Conservation (phyloP, 2,329 filamentous ascomycete species). For the Fusarium sulawesiense region DNA sequence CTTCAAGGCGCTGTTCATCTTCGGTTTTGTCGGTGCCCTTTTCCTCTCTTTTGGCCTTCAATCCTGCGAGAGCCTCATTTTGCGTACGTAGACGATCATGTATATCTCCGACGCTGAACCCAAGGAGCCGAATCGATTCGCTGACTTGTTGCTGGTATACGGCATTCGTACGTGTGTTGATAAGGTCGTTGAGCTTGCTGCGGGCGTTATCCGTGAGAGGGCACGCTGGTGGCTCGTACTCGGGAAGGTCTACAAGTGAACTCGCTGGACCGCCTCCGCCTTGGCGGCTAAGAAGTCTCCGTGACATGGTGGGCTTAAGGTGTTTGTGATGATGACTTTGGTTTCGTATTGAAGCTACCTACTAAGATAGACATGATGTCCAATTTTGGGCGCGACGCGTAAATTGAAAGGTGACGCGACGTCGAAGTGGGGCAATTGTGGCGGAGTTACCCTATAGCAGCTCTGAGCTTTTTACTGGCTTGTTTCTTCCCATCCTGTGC, state of each 20-base stretch:
- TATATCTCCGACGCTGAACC: conserved; percentile 59
- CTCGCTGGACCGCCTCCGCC: conserved; percentile 27
- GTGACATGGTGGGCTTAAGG: conserved; percentile 47
- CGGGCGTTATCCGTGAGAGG: conserved; percentile 56
- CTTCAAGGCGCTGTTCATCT: conserved; percentile 54
- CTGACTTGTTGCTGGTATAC: conserved; percentile 61
- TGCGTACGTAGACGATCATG: conserved; percentile 60
- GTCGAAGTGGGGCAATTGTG: not conserved
- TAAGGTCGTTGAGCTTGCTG: conserved; percentile 57
- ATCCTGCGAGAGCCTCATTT: conserved; percentile 48
- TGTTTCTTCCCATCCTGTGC: not conserved
- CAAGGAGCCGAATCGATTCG: conserved; percentile 57
- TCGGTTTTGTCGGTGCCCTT: conserved; percentile 51
- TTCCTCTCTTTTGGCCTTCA: conserved; percentile 52
- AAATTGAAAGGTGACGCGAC: conserved; percentile 27
- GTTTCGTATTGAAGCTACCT: conserved; percentile 5
- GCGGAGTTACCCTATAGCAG: not conserved
- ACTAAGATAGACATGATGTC: not conserved
- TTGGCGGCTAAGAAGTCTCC: conserved; percentile 48
- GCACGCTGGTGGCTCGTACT: conserved; percentile 62
- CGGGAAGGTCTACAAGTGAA: conserved; percentile 54
- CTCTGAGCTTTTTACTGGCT: not conserved
- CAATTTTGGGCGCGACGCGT: conserved; percentile 15
- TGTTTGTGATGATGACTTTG: conserved; percentile 8
- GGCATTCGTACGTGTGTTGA: conserved; percentile 54